Evolutionary conservation across 2,329 filamentous ascomycete species (phyloP).

Genomic region (Colletotrichum sansevieriae): DNA sequence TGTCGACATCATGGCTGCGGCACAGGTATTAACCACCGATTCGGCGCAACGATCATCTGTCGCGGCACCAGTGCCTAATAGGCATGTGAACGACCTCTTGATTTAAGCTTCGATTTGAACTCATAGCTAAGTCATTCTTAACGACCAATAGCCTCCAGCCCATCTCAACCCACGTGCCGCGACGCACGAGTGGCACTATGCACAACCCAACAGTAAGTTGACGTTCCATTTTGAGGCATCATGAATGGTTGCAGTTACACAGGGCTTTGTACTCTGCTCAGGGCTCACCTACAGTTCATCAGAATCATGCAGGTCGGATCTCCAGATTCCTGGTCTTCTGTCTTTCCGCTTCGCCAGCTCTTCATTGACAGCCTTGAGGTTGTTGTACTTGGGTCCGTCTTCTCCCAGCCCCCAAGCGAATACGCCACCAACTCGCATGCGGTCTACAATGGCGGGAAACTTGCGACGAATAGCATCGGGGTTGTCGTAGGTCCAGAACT

Average conservation of each 20-base stretch:
- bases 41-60: neutral
- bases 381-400: conserved; percentile 64
- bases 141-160: neutral
- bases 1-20: no score
- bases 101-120: conserved; percentile 4
- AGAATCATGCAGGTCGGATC: conserved; percentile 20
- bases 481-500: conserved; percentile 84
- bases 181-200: conserved; percentile 25
- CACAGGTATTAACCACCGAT: no score
- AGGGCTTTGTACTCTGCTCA: conserved; percentile 15
- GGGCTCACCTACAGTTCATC: conserved; percentile 41
- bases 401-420: conserved; percentile 84
- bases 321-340: conserved; percentile 7
- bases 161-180: conserved; percentile 10
- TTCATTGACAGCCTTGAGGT: conserved; percentile 52
- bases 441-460: conserved; percentile 69
- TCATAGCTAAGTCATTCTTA: neutral
- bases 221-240: conserved; percentile 6
- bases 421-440: conserved; percentile 73
- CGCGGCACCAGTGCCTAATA: neutral
- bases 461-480: conserved; percentile 71
- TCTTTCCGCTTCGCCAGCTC: conserved; percentile 42
- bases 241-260: neutral
- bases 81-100: neutral
- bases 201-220: conserved; percentile 36